These are phyloP conservation scores for Penicillium herquei DNA, from an alignment of 495 filamentous ascomycete genomes.

Conservation along the genomic window DNA sequence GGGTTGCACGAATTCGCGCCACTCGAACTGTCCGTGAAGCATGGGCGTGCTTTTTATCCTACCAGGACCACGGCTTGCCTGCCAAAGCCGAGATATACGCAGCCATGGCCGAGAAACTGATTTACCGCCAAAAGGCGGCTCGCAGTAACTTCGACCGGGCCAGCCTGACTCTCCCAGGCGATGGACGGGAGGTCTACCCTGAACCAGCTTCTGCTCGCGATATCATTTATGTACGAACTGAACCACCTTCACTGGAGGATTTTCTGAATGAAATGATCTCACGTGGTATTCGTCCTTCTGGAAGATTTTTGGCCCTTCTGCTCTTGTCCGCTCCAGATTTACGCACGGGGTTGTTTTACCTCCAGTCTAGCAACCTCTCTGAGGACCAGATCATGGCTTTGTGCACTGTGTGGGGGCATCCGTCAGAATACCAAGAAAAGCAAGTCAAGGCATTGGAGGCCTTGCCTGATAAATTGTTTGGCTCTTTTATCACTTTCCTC, in stretches of 20 bases:
- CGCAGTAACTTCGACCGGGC: conserved; percentile 19
- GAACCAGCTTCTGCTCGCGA: conserved; percentile 57
- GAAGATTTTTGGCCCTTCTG: conserved; percentile 46
- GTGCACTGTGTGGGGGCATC: conserved; percentile 24
- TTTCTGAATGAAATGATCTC: conserved; percentile 54
- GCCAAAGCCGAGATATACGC: conserved; percentile 45
- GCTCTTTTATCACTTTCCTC: conserved; percentile 50
- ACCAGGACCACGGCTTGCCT: conserved; percentile 37
- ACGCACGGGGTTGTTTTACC: conserved; percentile 37
- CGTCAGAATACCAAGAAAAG: conserved; percentile 15
- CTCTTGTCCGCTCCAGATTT: conserved; percentile 43
- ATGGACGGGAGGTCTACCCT: conserved; percentile 56
- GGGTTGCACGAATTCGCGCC: conserved; percentile 61
- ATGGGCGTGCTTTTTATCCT: conserved; percentile 66
- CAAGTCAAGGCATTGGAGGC: conserved; percentile 22
- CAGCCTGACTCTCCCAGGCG: conserved; percentile 52
- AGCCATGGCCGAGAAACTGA: conserved; percentile 62
- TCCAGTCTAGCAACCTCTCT: conserved; percentile 36
- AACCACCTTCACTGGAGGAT: conserved; percentile 53
- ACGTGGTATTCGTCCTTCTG: conserved; percentile 43
- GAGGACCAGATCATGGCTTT: conserved; percentile 33
- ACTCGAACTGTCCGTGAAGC: conserved; percentile 71
- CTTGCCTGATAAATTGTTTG: conserved; percentile 43
- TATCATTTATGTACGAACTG: conserved; percentile 53
- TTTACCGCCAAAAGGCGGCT: conserved; percentile 36